phyloP scores from a whole-genome alignment of 257 asterid genomes.

The Parsonsia alboflavescens region DNA sequence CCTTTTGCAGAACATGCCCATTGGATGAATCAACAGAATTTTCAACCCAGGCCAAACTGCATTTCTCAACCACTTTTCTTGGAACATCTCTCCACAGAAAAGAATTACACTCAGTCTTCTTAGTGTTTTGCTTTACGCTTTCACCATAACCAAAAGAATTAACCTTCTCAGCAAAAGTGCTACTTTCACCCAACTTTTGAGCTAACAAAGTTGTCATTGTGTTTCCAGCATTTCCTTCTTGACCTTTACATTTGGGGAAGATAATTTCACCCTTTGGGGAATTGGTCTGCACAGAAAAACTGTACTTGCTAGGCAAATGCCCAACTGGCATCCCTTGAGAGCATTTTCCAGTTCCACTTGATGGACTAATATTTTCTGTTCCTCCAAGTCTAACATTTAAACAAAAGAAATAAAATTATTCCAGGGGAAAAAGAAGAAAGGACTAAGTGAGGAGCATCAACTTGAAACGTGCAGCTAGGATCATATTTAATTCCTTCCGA shows the following conservation, averaged over 20 bases:
- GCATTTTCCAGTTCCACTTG: conserved; percentile 28
- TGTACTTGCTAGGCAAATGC: conserved; percentile 24
- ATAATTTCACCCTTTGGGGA: conserved; percentile 14
- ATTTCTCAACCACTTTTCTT: conserved; percentile 23
- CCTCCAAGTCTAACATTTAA: conserved; percentile 29
- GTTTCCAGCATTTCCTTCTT: conserved; percentile 28
- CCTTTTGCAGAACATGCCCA: background rate
- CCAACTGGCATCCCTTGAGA: conserved; percentile 28
- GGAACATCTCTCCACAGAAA: conserved; percentile 60
- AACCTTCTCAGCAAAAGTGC: conserved; percentile 21
- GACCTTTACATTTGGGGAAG: conserved; percentile 18
- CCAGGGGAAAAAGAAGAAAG: background rate
- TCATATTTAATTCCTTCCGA: background rate
- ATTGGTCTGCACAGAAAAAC: conserved; percentile 23
- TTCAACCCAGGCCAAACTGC: conserved; percentile 8
- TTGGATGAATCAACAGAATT: conserved; percentile 5
- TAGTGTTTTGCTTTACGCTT: conserved; percentile 21
- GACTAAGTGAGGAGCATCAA: background rate
- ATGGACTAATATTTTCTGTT: conserved; percentile 19
- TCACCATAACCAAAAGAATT: conserved; percentile 23
- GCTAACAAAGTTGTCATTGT: conserved; percentile 19
- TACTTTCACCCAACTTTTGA: conserved; percentile 25
- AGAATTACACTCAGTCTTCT: conserved; percentile 33
- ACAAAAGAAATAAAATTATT: background rate
- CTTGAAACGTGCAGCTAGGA: background rate